Evolutionary conservation across 306 rosid species (phyloP).

Genomic region (Amphicarpaea edgeworthii): DNA sequence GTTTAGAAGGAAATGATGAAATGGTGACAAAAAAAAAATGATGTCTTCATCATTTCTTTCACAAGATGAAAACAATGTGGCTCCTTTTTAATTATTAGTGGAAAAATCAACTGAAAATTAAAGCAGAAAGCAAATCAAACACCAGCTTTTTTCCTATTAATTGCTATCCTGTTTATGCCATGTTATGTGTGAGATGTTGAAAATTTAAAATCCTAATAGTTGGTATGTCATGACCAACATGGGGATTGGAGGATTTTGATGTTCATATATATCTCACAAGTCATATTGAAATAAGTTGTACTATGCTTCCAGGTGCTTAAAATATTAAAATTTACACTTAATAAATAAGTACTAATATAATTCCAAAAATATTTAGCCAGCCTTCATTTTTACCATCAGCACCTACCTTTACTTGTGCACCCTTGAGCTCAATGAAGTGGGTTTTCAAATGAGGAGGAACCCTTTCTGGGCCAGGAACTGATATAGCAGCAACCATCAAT

Average conservation of each 20-base stretch:
- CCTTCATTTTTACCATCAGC: slow-evolving; percentile 21
- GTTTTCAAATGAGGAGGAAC: slow-evolving; percentile 82
- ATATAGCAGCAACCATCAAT: slow-evolving; percentile 96
- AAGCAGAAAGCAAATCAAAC: slow-evolving; percentile 1
- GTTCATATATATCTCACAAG: background rate
- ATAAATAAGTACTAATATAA: slow-evolving; percentile 12
- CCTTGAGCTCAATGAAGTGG: slow-evolving; percentile 91
- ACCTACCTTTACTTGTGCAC: slow-evolving; percentile 96
- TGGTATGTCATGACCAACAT: background rate
- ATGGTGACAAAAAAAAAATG: background rate
- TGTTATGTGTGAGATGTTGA: background rate
- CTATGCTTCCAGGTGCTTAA: background rate
- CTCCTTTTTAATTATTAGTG: background rate
- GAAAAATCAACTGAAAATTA: background rate
- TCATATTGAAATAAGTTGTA: slow-evolving; percentile 12
- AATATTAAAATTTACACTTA: background rate
- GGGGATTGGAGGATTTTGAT: background rate
- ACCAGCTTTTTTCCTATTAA: slow-evolving; percentile 1
- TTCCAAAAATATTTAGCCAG: slow-evolving; percentile 5
- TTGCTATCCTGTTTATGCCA: background rate
- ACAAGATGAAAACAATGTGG: background rate
- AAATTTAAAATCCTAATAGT: background rate
- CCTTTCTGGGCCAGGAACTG: slow-evolving; percentile 96
- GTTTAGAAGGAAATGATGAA: background rate
- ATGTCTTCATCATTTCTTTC: background rate